phyloP scores from a whole-genome alignment of 2,329 filamentous ascomycete species.

The Pochonia chlamydosporia region DNA sequence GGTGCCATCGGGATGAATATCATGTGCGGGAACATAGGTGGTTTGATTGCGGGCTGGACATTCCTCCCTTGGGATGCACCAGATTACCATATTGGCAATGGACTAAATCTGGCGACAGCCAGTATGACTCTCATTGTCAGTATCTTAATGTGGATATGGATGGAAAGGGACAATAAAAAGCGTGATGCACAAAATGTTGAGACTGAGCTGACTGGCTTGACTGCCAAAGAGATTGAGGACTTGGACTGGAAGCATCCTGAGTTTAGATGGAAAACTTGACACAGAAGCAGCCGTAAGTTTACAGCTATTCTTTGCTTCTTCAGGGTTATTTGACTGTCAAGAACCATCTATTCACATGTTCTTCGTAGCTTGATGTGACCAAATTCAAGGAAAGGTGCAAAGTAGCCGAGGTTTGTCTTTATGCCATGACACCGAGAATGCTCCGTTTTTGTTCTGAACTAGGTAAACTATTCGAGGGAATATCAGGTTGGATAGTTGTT shows the following conservation, averaged over 20 bases:
- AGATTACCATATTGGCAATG: constrained; percentile 65
- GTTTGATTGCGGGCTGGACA: constrained; percentile 59
- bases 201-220: constrained; percentile 46
- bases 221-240: constrained; percentile 47
- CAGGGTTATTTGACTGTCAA: too few relatives aligned
- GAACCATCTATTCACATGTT: too few relatives aligned
- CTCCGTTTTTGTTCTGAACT: too few relatives aligned
- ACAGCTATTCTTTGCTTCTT: too few relatives aligned
- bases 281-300: too few relatives aligned
- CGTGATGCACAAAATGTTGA: constrained; percentile 22
- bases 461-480: too few relatives aligned
- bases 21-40: constrained; percentile 68
- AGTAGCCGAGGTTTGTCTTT: too few relatives aligned
- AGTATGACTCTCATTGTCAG: constrained; percentile 45
- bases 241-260: constrained; percentile 62
- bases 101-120: constrained; percentile 57
- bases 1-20: constrained; percentile 60
- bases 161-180: constrained; percentile 53
- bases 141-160: constrained; percentile 50
- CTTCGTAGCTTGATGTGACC: too few relatives aligned
- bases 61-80: constrained; percentile 59
- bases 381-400: too few relatives aligned
- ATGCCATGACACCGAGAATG: too few relatives aligned
- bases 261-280: constrained; percentile 59
- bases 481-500: too few relatives aligned